Conservation (phyloP, 108 stramenopile genomes). For the Cyclostephanos invisitatus region DNA sequence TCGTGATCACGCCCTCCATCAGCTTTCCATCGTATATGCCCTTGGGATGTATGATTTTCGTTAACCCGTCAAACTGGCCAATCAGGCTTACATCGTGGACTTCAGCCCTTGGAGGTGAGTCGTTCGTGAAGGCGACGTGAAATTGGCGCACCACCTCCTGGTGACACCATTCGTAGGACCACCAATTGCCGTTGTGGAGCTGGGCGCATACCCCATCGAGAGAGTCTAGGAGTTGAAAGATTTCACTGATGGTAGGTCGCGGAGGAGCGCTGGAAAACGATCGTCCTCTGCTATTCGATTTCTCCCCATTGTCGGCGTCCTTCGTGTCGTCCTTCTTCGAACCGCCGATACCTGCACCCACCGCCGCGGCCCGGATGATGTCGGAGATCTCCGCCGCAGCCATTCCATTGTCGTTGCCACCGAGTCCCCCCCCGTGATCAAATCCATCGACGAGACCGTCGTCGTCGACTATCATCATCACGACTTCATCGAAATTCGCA, state of each 20-base stretch:
- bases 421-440: neutral
- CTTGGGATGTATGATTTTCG: conserved; percentile 25
- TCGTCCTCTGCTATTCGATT: neutral
- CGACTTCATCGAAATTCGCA: neutral
- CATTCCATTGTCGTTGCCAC: conserved; percentile 6
- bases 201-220: conserved; percentile 72
- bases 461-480: conserved; percentile 17
- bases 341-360: conserved; percentile 29
- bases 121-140: conserved; percentile 56
- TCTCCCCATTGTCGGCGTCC: neutral
- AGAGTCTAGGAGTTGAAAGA: conserved; percentile 17
- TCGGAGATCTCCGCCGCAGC: conserved; percentile 11
- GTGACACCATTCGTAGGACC: conserved; percentile 93
- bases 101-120: conserved; percentile 16
- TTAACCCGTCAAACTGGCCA: conserved; percentile 44
- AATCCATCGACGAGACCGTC: conserved; percentile 13
- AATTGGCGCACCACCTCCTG: conserved; percentile 70
- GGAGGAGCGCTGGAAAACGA: neutral
- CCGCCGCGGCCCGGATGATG: conserved; percentile 31
- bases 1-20: conserved; percentile 10
- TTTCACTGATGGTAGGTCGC: conserved; percentile 14
- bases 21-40: conserved; percentile 19
- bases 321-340: neutral
- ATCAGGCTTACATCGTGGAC: conserved; percentile 59
- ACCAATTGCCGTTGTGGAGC: conserved; percentile 70